Conservation (phyloP, 2,329 filamentous ascomycete species). For the Cryphonectria parasitica region DNA sequence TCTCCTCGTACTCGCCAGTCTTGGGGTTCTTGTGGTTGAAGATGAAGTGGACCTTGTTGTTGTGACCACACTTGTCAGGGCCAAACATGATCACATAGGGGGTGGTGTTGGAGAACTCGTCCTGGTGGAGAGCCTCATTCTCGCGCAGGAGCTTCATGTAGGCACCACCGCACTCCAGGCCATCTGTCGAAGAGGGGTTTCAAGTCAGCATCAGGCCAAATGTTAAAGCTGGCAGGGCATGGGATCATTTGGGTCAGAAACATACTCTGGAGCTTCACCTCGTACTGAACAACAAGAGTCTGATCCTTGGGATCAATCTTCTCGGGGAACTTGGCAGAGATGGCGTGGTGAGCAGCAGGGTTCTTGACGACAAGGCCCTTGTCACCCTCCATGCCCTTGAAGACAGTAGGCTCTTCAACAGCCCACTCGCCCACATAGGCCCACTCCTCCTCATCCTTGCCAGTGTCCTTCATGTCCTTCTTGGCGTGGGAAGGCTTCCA, state of each 20-base stretch:
- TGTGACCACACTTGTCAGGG: constrained; percentile 97
- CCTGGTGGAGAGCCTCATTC: constrained; percentile 93
- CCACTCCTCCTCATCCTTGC: constrained; percentile 88
- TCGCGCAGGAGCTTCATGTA: constrained; percentile 99
- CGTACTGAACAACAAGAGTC: constrained; percentile 96
- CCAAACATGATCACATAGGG: constrained; percentile 99
- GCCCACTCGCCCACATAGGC: constrained; percentile 96
- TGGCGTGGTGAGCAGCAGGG: constrained; percentile 95
- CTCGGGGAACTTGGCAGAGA: constrained; percentile 97
- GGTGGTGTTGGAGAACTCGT: constrained; percentile 96
- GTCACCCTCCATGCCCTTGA: constrained; percentile 92
- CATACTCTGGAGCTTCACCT: constrained; percentile 98
- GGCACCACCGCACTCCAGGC: constrained; percentile 95
- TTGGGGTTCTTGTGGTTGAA: constrained; percentile 99
- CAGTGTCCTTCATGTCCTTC: constrained; percentile 79
- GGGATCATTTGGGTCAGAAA: constrained; percentile 33
- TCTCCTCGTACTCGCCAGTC: constrained; percentile 99
- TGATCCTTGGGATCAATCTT: constrained; percentile 97
- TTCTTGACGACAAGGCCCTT: constrained; percentile 99
- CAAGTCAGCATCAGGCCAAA: constrained; percentile 5
- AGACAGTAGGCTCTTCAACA: constrained; percentile 89
- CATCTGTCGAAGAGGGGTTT: constrained; percentile 59
- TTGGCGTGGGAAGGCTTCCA: constrained; percentile 97
- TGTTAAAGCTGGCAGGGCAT: background rate
- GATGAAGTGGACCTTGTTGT: constrained; percentile 98